Percentiles rank a stretch among this genome's conserved stretches.
Evolutionary conservation across 495 filamentous ascomycete genomes (phyloP).

Genomic region (Tuber calosporum): DNA sequence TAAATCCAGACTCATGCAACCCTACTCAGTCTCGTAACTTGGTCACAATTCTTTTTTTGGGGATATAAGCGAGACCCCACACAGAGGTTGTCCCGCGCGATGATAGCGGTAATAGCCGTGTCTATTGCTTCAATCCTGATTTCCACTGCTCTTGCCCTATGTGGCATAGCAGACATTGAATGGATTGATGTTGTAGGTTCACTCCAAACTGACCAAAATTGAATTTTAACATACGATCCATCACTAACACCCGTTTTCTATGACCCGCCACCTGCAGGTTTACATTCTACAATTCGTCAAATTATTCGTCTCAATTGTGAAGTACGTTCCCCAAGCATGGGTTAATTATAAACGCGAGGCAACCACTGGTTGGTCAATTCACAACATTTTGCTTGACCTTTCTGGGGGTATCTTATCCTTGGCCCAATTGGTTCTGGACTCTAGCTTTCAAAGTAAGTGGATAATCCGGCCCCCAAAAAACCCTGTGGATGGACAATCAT

Average conservation of each 20-base stretch:
- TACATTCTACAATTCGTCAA: slow-evolving; percentile 83
- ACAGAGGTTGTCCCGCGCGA: slow-evolving; percentile 56
- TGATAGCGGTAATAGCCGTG: slow-evolving; percentile 61
- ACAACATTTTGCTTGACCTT: slow-evolving; percentile 78
- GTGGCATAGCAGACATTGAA: slow-evolving; percentile 49
- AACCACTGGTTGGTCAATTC: slow-evolving; percentile 80
- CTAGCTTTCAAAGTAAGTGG: slow-evolving; percentile 59
- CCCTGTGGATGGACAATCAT: neutral
- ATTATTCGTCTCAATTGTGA: slow-evolving; percentile 76
- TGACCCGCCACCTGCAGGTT: slow-evolving; percentile 47
- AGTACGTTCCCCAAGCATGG: slow-evolving; percentile 82
- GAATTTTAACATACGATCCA: slow-evolving; percentile 8
- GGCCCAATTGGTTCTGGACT: slow-evolving; percentile 73
- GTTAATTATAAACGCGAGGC: slow-evolving; percentile 75
- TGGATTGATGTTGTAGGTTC: slow-evolving; percentile 73
- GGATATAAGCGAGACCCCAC: slow-evolving; percentile 42
- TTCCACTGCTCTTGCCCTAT: slow-evolving; percentile 52
- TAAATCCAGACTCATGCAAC: slow-evolving; percentile 55
- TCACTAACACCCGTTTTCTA: neutral
- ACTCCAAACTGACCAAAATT: slow-evolving; percentile 4
- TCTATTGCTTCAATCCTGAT: slow-evolving; percentile 54
- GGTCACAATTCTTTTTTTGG: slow-evolving; percentile 63
- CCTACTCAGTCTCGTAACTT: slow-evolving; percentile 57
- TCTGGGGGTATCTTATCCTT: slow-evolving; percentile 75
- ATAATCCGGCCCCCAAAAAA: neutral